Base-by-base conservation (phyloP, 2,329 filamentous ascomycete species). In the Reticulascus tulasneorum region DNA sequence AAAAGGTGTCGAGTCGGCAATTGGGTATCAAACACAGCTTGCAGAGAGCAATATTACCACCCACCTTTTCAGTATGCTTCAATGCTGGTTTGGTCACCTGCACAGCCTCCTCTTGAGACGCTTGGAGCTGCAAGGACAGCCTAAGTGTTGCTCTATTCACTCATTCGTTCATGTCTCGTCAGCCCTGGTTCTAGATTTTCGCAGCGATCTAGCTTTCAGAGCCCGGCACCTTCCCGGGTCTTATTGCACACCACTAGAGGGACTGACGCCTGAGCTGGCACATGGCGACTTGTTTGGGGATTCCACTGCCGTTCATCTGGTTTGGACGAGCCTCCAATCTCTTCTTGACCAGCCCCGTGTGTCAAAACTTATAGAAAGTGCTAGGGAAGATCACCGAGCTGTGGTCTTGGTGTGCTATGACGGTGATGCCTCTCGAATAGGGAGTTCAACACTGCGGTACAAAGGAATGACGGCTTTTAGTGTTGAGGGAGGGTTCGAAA, bases 171-270 rank as follows among this genome's bases (percentile, higher is more conserved):
- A 7, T 6, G 17, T 22, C 6, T 17, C 24, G 9, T 10, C 22
- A n/a, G 12, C 22, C 2, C 4, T 32, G 8, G n/a, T 32, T 10
- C 2, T 37, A 5, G 34, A 37, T 31, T 38, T 64, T 12, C 49
- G 60, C 7, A 47, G 50, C 11, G 26, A 9, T 5, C 12, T 17
- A 9, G 34, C 27, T 5, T 46, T 44, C 32, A 18, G 23, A 10
- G 9, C 8, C 9, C 22, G 23, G 11, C 44, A 46, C 23, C 3
- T 46, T 9, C 36, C 34, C 4, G 41, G 38, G 6, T 37, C 41
- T 4, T 23, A 16, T 23, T 25, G n/a, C 0, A 1, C 33, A 24
- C 21, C 38, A 6, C 16, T 44, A 10, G 24, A 13, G 1, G 30
- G 17, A 9, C 11, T 35, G n/a, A 23, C 19, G 4, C 21, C 41